Evolutionary conservation across 1,139 yeast species (phyloP), one percentile per base, ranked within the genome.

Genomic region (Blastobotrys illinoisensis): DNA sequence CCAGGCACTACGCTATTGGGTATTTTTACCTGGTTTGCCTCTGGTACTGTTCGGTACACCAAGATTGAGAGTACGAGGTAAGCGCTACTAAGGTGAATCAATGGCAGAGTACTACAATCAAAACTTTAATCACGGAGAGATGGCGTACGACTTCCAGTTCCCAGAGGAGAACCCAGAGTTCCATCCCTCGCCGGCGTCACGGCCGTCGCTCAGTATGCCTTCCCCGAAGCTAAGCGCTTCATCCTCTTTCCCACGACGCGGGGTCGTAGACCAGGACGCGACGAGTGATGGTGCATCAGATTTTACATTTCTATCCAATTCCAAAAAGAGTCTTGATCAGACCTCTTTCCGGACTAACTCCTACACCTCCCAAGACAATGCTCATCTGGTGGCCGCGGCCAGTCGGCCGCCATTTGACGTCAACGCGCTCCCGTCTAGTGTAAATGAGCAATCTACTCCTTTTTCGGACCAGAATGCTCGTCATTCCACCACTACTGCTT

Each of bases 111-210:
- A n/a, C 40, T 32, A 32, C 40, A 32, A 11, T 7, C 40, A 32
- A 32, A 32, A 32, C 40, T 32, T 32, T 32, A 32, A 32, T 13
- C 6, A 32, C 16, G 40, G 40, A 3, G 40, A 32, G 16, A 32
- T 32, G 40, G 40, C 40, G 7, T 32, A 32, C 16, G 16, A 32
- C 16, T 32, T 32, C 16, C 40, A 32, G 40, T 32, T 32, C 40
- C 40, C 40, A n/a, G 40, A 32, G 40, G 40, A 7, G 40, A n/a
- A n/a, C 16, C 40, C 40, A 2, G 40, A 51, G 24, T 48, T 52
- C 44, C 49, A 46, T 13, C 52, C 51, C 11, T 48, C 52, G 3
- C 54, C 54, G 2, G 54, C 52, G 1, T 36, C 46, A 5, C 49
- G 46, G 23, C 54, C 54, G 3, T 48, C 52, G 9, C 20, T 48